These are phyloP conservation scores for Cercophora scortea DNA, from an alignment of 495 filamentous ascomycete genomes.

Conservation along the genomic window DNA sequence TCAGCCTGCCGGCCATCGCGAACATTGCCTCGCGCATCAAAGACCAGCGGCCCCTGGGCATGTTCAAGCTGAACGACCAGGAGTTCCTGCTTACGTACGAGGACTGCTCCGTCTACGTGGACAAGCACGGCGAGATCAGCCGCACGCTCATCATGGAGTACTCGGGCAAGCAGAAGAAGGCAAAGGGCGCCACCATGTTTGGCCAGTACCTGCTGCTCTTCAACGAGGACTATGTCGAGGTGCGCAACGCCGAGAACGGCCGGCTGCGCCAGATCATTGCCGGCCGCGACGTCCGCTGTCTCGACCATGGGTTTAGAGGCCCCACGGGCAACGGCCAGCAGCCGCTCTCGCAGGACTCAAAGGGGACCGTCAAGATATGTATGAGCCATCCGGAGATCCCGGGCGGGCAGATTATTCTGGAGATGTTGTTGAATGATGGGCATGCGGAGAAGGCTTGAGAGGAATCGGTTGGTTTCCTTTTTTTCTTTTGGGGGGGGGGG, in stretches of 20 bases:
- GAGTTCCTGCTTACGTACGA: conserved; percentile 94
- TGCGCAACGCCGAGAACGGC: conserved; percentile 94
- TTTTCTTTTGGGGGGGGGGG: too few species aligned
- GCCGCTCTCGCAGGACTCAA: conserved; percentile 25
- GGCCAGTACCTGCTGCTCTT: conserved; percentile 77
- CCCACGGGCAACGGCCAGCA: conserved; percentile 33
- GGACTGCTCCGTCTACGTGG: conserved; percentile 93
- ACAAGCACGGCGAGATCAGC: conserved; percentile 93
- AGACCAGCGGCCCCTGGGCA: conserved; percentile 78
- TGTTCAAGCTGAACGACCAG: conserved; percentile 89
- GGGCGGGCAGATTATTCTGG: conserved; percentile 76
- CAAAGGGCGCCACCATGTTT: conserved; percentile 65
- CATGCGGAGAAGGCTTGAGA: conserved; percentile 57
- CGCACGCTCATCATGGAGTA: conserved; percentile 95
- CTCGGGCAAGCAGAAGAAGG: conserved; percentile 79
- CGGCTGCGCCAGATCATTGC: conserved; percentile 88
- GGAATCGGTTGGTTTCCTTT: too few species aligned
- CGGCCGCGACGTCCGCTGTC: conserved; percentile 73
- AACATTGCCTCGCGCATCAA: conserved; percentile 75
- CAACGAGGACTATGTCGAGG: conserved; percentile 86
- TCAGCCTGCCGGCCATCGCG: conserved; percentile 63
- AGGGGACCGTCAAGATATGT: conserved; percentile 77
- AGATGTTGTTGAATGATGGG: conserved; percentile 91
- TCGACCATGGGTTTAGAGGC: conserved; percentile 74
- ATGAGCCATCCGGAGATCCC: conserved; percentile 89